Evolutionary conservation across 257 asterid species (phyloP).

Genomic region (Lycium ferocissimum): DNA sequence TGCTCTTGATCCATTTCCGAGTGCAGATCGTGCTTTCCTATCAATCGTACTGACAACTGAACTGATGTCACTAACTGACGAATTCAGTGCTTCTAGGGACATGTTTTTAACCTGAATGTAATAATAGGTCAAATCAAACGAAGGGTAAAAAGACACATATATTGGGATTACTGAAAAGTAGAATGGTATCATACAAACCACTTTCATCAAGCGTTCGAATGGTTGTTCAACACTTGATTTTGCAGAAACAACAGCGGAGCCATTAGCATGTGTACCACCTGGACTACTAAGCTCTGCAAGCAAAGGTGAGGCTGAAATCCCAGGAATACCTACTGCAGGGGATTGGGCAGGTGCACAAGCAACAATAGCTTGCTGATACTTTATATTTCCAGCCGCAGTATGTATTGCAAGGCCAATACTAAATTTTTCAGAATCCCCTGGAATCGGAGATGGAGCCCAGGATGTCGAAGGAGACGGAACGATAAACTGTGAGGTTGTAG

Average conservation of each 20-base stretch:
- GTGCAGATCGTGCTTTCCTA: slow-evolving; percentile 89
- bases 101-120: slow-evolving; percentile 60
- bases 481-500: slow-evolving; percentile 70
- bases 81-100: slow-evolving; percentile 67
- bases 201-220: slow-evolving; percentile 70
- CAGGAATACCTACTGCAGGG: slow-evolving; percentile 79
- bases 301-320: slow-evolving; percentile 84
- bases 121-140: background rate
- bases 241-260: slow-evolving; percentile 58
- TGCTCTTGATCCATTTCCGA: slow-evolving; percentile 87
- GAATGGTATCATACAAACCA: slow-evolving; percentile 46
- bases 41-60: slow-evolving; percentile 83
- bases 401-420: slow-evolving; percentile 57
- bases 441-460: slow-evolving; percentile 79
- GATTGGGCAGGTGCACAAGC: slow-evolving; percentile 65
- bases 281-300: slow-evolving; percentile 73
- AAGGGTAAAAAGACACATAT: slow-evolving; percentile 13
- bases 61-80: slow-evolving; percentile 75
- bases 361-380: slow-evolving; percentile 55
- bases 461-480: slow-evolving; percentile 79
- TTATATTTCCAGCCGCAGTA: slow-evolving; percentile 59
- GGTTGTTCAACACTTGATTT: slow-evolving; percentile 66
- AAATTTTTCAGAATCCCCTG: no score
- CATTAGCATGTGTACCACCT: slow-evolving; percentile 66
- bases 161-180: background rate